Base-by-base conservation (phyloP, 164 flowering plant genomes). In the Dillenia suffruticosa region DNA sequence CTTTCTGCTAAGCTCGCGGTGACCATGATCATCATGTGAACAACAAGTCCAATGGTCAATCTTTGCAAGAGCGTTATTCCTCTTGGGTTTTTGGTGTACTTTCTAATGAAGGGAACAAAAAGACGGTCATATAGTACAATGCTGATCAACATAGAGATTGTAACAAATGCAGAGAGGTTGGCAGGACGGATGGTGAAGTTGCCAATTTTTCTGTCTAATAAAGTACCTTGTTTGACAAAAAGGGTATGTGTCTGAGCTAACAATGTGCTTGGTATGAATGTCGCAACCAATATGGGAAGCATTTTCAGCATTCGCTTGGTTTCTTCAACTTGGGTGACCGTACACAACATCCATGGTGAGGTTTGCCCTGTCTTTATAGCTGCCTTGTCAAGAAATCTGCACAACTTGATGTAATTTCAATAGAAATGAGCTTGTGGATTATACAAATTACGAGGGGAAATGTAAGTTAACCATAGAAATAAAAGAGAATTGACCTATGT, bases 11-110 rank as follows among this genome's bases (percentile, higher is more conserved):
- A 49, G 54, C 69, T 67, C 7, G 92, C 84, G 2, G 45, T 70
- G 44, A 67, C 22, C 88, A 83, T 80, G 64, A 80, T 63, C 10
- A 81, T 57, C 52, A 79, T 44, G 16, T 86, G 88, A 43, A 89
- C 14, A 2, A 77, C 66, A 0, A 86, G 62, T 56, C 96, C 92
- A 44, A 82, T 68, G 9, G 80, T 84, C 79, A 89, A 73, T 55
- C 96, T 72, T 56, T 86, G 88, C 52, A 89, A 68, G 57, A 84
- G 5, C n/a, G 87, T 74, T 61, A 89, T 82, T 19, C 91, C 91
- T 72, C 88, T 70, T 0, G 92, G 90, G 58, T 84, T 83, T n/a
- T 72, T 64, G 0, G 92, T 84, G 72, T 72, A 74, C 9, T 49
- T 63, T 9, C 81, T 57, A 1, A 75, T 24, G 0, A 53, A 1